Percentiles rank a stretch among this genome's conserved stretches.
Conservation (phyloP, 306 rosid genomes). For the Prosopis cineraria region DNA sequence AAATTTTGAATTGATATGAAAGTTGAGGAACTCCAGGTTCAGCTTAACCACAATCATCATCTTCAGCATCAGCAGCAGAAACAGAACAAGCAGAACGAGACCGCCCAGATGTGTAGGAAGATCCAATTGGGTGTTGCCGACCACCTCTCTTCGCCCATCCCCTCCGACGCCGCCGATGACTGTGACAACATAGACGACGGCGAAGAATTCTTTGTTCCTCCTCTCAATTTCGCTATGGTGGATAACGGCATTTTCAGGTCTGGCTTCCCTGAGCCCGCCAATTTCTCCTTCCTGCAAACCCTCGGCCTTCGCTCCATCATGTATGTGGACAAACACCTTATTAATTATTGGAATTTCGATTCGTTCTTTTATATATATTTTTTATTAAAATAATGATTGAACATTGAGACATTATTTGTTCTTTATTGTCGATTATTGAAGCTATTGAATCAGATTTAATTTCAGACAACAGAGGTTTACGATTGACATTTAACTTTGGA, state of each 20-base stretch:
- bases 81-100: neutral
- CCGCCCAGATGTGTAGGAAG: conserved; percentile 48
- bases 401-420: neutral
- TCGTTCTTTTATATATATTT: neutral
- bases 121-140: conserved; percentile 31
- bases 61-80: neutral
- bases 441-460: neutral
- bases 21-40: conserved; percentile 29
- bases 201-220: conserved; percentile 60
- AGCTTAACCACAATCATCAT: neutral
- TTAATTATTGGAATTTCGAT: neutral
- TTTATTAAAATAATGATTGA: neutral
- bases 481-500: neutral
- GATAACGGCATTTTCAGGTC: conserved; percentile 73
- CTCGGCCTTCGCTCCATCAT: conserved; percentile 74
- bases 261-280: conserved; percentile 66
- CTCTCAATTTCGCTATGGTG: conserved; percentile 71
- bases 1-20: conserved; percentile 49
- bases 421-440: neutral
- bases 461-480: neutral
- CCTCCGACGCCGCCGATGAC: neutral
- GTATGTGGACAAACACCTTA: conserved; percentile 28
- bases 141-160: neutral
- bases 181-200: conserved; percentile 4
- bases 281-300: conserved; percentile 67